Evolutionary conservation across 139 green algal species (phyloP).

Genomic region (Asterochloris erici): DNA sequence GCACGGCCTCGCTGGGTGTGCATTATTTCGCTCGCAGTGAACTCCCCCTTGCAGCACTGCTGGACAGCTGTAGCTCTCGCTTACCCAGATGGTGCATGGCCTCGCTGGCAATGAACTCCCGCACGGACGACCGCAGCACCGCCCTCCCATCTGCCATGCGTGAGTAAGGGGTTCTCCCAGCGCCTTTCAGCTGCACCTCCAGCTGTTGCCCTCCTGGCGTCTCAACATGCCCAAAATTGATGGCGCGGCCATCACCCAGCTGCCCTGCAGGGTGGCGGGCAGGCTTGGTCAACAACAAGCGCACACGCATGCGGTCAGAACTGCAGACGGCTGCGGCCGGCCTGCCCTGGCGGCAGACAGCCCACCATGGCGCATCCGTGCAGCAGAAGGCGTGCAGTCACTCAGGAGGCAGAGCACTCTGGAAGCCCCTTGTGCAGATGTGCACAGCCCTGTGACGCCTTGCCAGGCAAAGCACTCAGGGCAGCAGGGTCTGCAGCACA

Average conservation of each 20-base stretch:
- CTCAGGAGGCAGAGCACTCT: no score
- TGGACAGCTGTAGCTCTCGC: conserved; percentile 88
- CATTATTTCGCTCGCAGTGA: no score
- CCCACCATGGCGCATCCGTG: no score
- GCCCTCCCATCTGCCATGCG: conserved; percentile 84
- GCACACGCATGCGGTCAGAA: no score
- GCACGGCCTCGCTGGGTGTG: conserved; percentile 85
- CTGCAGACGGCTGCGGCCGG: no score
- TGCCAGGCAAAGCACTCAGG: no score
- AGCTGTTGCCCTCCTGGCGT: conserved; percentile 50
- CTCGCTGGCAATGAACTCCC: conserved; percentile 88
- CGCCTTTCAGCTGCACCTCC: conserved; percentile 97
- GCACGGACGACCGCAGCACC: conserved; percentile 80
- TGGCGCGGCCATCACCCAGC: conserved; percentile 84
- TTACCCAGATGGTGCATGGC: conserved; percentile 84
- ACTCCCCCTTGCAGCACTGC: conserved; percentile 45
- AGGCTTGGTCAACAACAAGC: background rate
- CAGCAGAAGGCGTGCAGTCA: no score
- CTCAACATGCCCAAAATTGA: conserved; percentile 74
- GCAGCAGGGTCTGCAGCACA: no score
- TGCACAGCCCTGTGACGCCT: no score
- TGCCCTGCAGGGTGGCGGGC: conserved; percentile 58
- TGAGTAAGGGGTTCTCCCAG: conserved; percentile 91
- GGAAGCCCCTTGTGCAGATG: no score
- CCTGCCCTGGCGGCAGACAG: no score